These are phyloP conservation scores for Solanum etuberosum DNA, from an alignment of 257 asterid genomes.

Conservation along the genomic window DNA sequence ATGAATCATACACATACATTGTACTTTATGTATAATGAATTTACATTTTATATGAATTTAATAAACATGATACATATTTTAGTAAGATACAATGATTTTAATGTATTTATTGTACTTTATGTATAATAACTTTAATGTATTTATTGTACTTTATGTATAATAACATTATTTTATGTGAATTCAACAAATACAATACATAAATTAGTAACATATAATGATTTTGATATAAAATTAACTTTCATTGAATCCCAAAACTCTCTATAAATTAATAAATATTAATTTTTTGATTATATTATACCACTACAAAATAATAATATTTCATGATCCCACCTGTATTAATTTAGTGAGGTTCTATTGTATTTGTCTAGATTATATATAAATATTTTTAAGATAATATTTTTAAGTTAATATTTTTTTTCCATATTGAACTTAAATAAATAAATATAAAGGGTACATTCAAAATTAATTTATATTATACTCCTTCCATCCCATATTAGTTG, in stretches of 20 bases:
- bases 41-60: not conserved
- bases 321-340: not conserved
- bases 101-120: not conserved
- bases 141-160: no score
- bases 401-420: no score
- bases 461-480: not conserved
- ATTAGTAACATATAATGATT: no score
- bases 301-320: not conserved
- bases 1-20: not conserved
- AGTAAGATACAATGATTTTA: not conserved
- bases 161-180: not conserved
- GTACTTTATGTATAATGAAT: not conserved
- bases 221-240: not conserved
- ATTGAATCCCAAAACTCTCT: not conserved
- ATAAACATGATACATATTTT: no score
- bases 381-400: no score
- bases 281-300: not conserved
- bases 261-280: no score
- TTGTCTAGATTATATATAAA: no score
- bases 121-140: no score
- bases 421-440: no score
- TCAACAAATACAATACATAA: no score
- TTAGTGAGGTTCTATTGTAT: not conserved
- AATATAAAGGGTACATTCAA: not conserved
- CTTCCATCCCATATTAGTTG: no score